phyloP scores from a whole-genome alignment of 2,329 filamentous ascomycete genomes.

The Neurospora crassa region DNA sequence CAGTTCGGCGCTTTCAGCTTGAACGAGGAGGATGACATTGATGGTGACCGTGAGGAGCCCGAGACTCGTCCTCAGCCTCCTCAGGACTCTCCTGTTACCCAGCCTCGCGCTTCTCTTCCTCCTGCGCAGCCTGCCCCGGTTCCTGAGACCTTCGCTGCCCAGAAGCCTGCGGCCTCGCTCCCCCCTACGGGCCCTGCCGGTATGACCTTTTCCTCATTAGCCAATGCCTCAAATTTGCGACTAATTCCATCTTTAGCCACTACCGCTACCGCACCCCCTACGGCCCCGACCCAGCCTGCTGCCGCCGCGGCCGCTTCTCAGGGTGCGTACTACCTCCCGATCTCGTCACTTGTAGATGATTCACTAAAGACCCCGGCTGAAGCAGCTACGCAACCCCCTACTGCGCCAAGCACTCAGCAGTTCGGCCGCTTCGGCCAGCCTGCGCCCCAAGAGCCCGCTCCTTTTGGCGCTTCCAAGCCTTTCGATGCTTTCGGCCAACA shows the following conservation, averaged over 20 bases:
- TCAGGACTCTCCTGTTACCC: slow-evolving; percentile 79
- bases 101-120: slow-evolving; percentile 79
- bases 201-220: slow-evolving; percentile 14
- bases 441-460: slow-evolving; percentile 48
- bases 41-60: slow-evolving; percentile 88
- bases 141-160: slow-evolving; percentile 45
- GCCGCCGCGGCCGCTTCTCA: slow-evolving; percentile 26
- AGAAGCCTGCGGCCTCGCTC: slow-evolving; percentile 42
- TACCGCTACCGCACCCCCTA: slow-evolving; percentile 21
- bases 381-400: slow-evolving; percentile 44
- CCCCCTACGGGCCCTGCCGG: slow-evolving; percentile 32
- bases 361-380: slow-evolving; percentile 25
- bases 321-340: slow-evolving; percentile 22
- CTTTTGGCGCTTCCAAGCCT: slow-evolving; percentile 60
- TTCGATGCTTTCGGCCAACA: slow-evolving; percentile 84
- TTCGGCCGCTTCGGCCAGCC: slow-evolving; percentile 62
- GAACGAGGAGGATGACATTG: slow-evolving; percentile 80
- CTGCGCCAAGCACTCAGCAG: slow-evolving; percentile 47
- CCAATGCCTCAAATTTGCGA: background rate
- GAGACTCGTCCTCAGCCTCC: slow-evolving; percentile 91
- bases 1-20: slow-evolving; percentile 95
- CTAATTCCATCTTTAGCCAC: slow-evolving; percentile 12
- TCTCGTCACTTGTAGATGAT: slow-evolving; percentile 22
- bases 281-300: slow-evolving; percentile 23
- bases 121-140: slow-evolving; percentile 51